Evolutionary conservation across 2,329 filamentous ascomycete species (phyloP), one percentile per base, ranked within the genome.

Genomic region (Cryphonectria carpinicola): DNA sequence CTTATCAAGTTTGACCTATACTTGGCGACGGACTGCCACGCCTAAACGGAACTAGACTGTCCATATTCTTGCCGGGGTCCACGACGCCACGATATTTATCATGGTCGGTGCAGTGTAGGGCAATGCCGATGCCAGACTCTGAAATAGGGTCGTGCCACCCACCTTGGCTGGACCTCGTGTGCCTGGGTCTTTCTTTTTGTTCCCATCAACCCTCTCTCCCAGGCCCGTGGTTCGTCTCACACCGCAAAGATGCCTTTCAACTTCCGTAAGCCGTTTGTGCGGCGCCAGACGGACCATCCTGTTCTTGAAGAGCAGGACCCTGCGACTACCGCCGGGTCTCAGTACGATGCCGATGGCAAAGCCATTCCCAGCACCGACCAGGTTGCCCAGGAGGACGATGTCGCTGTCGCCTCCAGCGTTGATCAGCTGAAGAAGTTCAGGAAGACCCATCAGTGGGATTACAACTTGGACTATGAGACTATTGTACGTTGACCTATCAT

Each of bases 401-500:
- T 1, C 35, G 69, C 49, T 11, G 49, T 71, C 61, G 49, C 39
- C 5, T 71, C 69, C 1, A 61, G 69, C 61, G 69, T 71, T 13
- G 69, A 71, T 7, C 69, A 71, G 66, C 32, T 71, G n/a, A 68
- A 68, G 65, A 71, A 71, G 19, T 71, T 71, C 41, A 71, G 65
- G 69, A 71, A 71, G 66, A 54, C 69, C 5, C 69, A 71, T 64
- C 56, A 71, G 41, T 71, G 69, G 69, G 69, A 71, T 49, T 71
- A 71, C 60, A 71, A 71, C 11, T 28, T 71, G 35, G 69, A 71
- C 41, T 71, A 71, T 19, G 69, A 71, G 3, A 68, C 66, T 2
- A 71, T 71, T 39, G 69, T 71, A 68, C 25, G 61, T 70, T 56
- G n/a, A 32, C 25, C 4, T 28, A 56, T 14, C 1, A 58, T n/a